Base-by-base conservation (phyloP, 176 grass and related monocot species). In the Juncus inflexus region DNA sequence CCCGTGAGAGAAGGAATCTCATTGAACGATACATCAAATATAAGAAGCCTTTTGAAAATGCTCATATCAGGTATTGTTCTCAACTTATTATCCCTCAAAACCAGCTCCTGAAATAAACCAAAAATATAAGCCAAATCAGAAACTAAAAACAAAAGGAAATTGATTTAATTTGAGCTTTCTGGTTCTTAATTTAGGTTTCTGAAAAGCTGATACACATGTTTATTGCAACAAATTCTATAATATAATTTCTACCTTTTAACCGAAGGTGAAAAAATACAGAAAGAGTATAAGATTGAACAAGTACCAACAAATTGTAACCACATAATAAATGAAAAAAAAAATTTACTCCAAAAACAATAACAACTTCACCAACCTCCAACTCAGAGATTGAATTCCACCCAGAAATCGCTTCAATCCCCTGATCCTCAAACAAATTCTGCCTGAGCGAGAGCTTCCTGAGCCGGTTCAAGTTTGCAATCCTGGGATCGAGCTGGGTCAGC, bases 1-100 rank as follows among this genome's bases (percentile, higher is more conserved):
- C 75, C 85, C 59, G 72, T 81, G 55, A 99, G 83, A 59, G 83
- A 89, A 71, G 85, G 53, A 84, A 99, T 86, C 85, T 92, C 94
- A 77, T 99, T 99, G 83, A 89, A 99, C 63, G 94, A 89, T 64
- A 99, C 94, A 92, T 99, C 94, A 38, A 99, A 92, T 19, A 99
- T 56, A 28, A 92, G 75, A 76, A 99, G 83, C 37, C 64, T 63
- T 72, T 89, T 92, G 71, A 92, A 99, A 50, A 82, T 99, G 72
- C 75, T 73, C 54, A 79, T 86, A 71, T 99, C 88, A 37, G 85
- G 85, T 81, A 92, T 82, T 3, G 60, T 86, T 58, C 45, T 82
- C 50, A 99, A 82, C 61, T 89, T 99, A 68, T 99, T 99, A 77
- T 99, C 94, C 77, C 94, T 83, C 80, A 99, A 47, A 60, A 92